Percentiles rank a stretch among this genome's conserved stretches.
These are phyloP conservation scores for Myriosclerotinia duriaeana DNA, from an alignment of 2,329 filamentous ascomycete species.

Conservation along the genomic window DNA sequence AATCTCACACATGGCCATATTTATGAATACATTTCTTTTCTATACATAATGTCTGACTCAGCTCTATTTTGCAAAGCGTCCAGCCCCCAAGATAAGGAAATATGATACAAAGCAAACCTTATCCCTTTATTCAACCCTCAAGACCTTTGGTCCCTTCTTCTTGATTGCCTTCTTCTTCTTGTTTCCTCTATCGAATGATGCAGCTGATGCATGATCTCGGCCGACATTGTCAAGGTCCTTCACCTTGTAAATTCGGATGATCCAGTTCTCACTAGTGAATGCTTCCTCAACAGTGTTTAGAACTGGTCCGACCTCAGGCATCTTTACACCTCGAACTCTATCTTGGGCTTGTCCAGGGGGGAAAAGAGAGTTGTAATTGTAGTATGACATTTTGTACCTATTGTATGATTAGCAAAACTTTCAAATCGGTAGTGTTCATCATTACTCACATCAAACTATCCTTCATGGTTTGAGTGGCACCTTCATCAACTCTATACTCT, in stretches of 20 bases:
- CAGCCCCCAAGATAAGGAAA: constrained; percentile 28
- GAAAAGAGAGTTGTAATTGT: constrained; percentile 94
- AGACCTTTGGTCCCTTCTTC: constrained; percentile 68
- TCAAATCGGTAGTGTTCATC: background rate
- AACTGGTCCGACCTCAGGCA: constrained; percentile 82
- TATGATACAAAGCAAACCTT: constrained; percentile 38
- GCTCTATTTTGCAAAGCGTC: constrained; percentile 30
- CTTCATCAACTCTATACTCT: constrained; percentile 92
- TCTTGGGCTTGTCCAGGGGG: constrained; percentile 86
- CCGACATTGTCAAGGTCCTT: constrained; percentile 97
- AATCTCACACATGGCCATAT: constrained; percentile 21
- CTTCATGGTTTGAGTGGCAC: constrained; percentile 94
- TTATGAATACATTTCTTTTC: constrained; percentile 38
- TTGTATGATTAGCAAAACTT: constrained; percentile 32
- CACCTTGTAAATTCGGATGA: constrained; percentile 99
- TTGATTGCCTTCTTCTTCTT: constrained; percentile 79
- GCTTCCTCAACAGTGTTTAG: constrained; percentile 92
- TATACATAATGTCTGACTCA: constrained; percentile 28
- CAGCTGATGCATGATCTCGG: constrained; percentile 72
- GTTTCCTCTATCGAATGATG: constrained; percentile 73
- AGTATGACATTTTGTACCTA: constrained; percentile 99
- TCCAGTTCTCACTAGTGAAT: constrained; percentile 99
- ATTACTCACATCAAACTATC: constrained; percentile 92
- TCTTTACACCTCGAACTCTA: constrained; percentile 75
- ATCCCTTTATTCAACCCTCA: constrained; percentile 65